phyloP scores from a whole-genome alignment of 345 rosid species.

The sweet orange (Citrus sinensis) region DNA sequence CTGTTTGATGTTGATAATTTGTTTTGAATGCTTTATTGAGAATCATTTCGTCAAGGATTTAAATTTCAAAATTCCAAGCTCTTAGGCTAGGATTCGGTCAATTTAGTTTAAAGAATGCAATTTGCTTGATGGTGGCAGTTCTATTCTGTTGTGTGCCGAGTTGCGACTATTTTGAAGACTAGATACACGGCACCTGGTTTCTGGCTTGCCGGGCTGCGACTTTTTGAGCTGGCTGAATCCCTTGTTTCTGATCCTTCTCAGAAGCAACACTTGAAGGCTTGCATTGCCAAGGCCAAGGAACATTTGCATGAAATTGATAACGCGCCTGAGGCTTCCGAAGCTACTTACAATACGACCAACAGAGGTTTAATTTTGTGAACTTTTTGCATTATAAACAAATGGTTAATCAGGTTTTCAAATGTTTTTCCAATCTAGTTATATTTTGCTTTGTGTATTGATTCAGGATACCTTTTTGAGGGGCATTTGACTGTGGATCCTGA shows the following conservation, averaged over 20 bases:
- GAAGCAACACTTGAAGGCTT: constrained; percentile 59
- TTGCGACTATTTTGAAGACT: constrained; percentile 71
- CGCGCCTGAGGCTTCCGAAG: constrained; percentile 29
- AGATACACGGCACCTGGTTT: constrained; percentile 86
- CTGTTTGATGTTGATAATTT: background rate
- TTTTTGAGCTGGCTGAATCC: constrained; percentile 58
- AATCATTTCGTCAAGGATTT: background rate
- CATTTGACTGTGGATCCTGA: constrained; percentile 95
- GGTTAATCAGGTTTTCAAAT: background rate
- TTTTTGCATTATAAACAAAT: background rate
- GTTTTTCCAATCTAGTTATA: background rate
- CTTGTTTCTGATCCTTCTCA: constrained; percentile 54
- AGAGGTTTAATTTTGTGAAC: constrained; percentile 37
- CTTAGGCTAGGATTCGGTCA: background rate
- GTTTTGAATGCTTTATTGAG: background rate
- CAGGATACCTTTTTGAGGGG: constrained; percentile 93
- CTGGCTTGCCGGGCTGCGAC: constrained; percentile 74
- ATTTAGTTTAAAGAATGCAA: background rate
- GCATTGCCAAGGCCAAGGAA: constrained; percentile 68
- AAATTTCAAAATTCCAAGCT: background rate
- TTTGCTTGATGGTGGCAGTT: constrained; percentile 40
- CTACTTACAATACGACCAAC: constrained; percentile 15
- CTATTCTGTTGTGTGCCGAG: constrained; percentile 72
- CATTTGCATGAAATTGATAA: constrained; percentile 45
- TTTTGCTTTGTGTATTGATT: background rate